A percentile compares a stretch with the other conserved stretches of the same genome.
Conservation (phyloP, 768 basidiomycete genomes). For the Tubosaeta sp. region DNA sequence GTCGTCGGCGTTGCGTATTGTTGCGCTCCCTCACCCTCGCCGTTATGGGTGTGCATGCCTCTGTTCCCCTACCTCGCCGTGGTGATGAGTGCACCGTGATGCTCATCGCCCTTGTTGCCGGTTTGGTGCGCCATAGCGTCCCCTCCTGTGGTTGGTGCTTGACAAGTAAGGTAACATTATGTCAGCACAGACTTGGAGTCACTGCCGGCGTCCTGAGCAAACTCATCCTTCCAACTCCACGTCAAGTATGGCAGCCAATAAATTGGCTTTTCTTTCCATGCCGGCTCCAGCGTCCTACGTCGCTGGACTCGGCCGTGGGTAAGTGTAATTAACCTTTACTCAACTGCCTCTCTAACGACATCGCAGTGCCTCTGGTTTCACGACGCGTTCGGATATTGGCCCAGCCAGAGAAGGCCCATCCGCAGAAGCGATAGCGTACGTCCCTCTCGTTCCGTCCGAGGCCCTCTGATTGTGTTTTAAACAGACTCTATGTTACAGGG, state of each 20-base stretch:
- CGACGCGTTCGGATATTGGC: constrained; percentile 97
- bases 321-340: constrained; percentile 24
- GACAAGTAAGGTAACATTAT: too few species aligned
- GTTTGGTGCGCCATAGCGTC: too few species aligned
- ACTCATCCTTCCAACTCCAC: too few species aligned
- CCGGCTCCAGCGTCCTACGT: constrained; percentile 96
- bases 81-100: too few species aligned
- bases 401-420: constrained; percentile 94
- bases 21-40: too few species aligned
- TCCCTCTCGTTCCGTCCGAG: constrained; percentile 9
- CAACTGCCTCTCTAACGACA: constrained; percentile 7
- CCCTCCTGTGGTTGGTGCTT: too few species aligned
- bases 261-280: constrained; percentile 85
- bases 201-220: too few species aligned
- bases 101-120: too few species aligned
- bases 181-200: too few species aligned
- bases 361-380: constrained; percentile 89
- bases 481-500: constrained; percentile 42
- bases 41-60: too few species aligned
- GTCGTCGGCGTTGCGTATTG: too few species aligned
- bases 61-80: too few species aligned
- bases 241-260: constrained; percentile 66
- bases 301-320: constrained; percentile 98
- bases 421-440: constrained; percentile 84
- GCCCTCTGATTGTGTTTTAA: background rate